Evolutionary conservation across 306 rosid species (phyloP), one percentile per base, ranked within the genome.

Genomic region (Begonia peltatifolia): DNA sequence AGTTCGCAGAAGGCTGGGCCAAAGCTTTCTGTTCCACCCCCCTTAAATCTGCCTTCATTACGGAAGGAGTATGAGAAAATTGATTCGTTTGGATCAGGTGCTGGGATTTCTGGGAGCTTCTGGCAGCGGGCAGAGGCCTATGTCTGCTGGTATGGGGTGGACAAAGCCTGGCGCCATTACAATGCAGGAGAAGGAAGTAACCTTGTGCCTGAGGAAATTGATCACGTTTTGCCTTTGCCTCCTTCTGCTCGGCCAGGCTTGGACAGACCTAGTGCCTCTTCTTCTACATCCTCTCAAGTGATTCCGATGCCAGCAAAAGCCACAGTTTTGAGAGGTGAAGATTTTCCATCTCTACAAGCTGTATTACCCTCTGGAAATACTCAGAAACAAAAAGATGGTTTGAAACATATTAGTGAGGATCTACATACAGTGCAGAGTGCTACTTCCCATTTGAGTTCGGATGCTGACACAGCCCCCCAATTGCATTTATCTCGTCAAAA

Each of bases 11-110:
- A 90, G 72, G 72, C 75, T 63, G 95, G 83, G 79, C 49, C 87
- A 63, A 90, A 85, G 76, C 97, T 90, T 71, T 80, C 97, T 42
- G 87, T 90, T 72, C 97, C 97, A 50, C 84, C 97, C 95, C 97
- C 97, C 87, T 74, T 90, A 81, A 90, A 90, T 60, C 78, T 90
- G 9, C 97, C 97, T 25, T 90, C 97, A 1, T 48, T 90, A 55
- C 71, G 95, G 51, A 90, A 78, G 52, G 97, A 90, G 74, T 92
- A 90, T 6, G 94, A 90, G 63, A 79, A 80, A 23, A 81, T 85
- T 53, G 97, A 90, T 78, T 70, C 85, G 3, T 61, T 75, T 53
- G 95, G 95, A 38, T 67, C 89, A 0, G 72, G 78, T 0, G 68
- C 77, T 3, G 97, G 97, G 10, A 66, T 69, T 0, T 68, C 82